Evolutionary conservation across 495 filamentous ascomycete genomes (phyloP), one percentile per base, ranked within the genome.

Genomic region (Annulohypoxylon moriforme): DNA sequence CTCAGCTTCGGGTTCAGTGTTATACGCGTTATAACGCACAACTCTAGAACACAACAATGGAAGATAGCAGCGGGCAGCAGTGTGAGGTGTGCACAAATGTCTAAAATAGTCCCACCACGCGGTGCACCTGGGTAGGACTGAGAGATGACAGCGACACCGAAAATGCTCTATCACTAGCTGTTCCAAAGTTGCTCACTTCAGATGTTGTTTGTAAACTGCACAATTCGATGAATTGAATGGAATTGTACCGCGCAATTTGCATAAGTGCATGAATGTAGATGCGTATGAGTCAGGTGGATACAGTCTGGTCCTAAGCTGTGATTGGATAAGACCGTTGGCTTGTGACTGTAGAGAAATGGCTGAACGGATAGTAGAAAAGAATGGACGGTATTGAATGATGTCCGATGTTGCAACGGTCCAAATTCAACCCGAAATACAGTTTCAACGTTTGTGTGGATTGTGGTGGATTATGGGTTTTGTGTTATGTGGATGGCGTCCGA

Each of bases 1-100:
- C 6, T 29, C 27, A 29, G 27, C 6, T 2, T 29, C 6, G 6
- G n/a, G n/a, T n/a, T 46, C 6, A 2, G 40, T n/a, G 34, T 38
- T 42, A 67, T 61, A 59, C 50, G n/a, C n/a, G n/a, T n/a, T n/a
- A n/a, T n/a, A n/a, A n/a, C n/a, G 58, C 69, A 67, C 53, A 67
- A 14, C 57, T 58, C 57, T n/a, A n/a, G n/a, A 6, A 29, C 27
- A 29, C 27, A 58, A 65, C 53, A 22, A 49, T 49, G 20, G 20
- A 49, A 20, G 13, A 40, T 25, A 24, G 46, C 20, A 14, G 22
- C 22, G 20, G 52, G 50, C 36, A 71, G 59, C 20, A 59, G 38
- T 63, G 63, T 59, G 64, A 31, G 24, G 25, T 44, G 57, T 60
- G 62, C 55, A 25, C 34, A 57, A 53, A 36, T 65, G 59, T 53